Evolutionary conservation across 805 yeast species (phyloP).

Genomic region (Kuraishia ogatae): DNA sequence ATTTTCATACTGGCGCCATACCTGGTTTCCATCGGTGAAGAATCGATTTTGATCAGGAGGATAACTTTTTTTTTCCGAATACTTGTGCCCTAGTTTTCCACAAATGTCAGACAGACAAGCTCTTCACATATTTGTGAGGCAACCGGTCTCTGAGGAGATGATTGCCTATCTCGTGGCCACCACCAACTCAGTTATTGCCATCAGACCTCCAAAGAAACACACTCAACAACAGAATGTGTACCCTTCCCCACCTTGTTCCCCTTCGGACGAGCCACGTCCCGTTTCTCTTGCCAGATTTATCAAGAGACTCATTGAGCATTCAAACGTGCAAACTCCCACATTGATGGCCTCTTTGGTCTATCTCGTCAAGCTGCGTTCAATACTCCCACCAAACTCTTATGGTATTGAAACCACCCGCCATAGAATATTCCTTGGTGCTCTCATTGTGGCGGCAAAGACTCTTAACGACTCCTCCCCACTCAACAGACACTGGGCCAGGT

Average conservation of each 20-base stretch:
- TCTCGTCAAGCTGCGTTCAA: slow-evolving; percentile 63
- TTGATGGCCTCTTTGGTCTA: slow-evolving; percentile 88
- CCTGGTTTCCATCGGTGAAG: too few species aligned
- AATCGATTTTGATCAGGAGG: not conserved
- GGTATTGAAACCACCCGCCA: slow-evolving; percentile 94
- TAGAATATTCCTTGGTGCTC: slow-evolving; percentile 81
- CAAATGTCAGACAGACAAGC: slow-evolving; percentile 38
- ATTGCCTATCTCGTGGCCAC: slow-evolving; percentile 48
- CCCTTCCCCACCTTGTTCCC: slow-evolving; percentile 32
- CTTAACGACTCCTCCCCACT: slow-evolving; percentile 91
- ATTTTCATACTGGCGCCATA: not conserved
- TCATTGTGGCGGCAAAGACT: slow-evolving; percentile 86
- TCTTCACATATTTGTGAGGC: slow-evolving; percentile 42
- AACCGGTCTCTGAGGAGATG: slow-evolving; percentile 51
- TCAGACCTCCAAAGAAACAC: slow-evolving; percentile 23
- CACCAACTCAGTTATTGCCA: slow-evolving; percentile 46
- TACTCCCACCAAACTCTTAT: slow-evolving; percentile 78
- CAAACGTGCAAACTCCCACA: slow-evolving; percentile 93
- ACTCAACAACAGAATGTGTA: slow-evolving; percentile 18
- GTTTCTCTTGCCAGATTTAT: slow-evolving; percentile 60
- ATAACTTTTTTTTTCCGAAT: not conserved
- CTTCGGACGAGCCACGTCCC: slow-evolving; percentile 18
- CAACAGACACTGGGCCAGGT: slow-evolving; percentile 92
- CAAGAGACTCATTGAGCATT: slow-evolving; percentile 58
- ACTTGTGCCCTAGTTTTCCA: too few species aligned